phyloP scores from a whole-genome alignment of 2,329 filamentous ascomycete genomes.

The Drechslerella stenobrocha region DNA sequence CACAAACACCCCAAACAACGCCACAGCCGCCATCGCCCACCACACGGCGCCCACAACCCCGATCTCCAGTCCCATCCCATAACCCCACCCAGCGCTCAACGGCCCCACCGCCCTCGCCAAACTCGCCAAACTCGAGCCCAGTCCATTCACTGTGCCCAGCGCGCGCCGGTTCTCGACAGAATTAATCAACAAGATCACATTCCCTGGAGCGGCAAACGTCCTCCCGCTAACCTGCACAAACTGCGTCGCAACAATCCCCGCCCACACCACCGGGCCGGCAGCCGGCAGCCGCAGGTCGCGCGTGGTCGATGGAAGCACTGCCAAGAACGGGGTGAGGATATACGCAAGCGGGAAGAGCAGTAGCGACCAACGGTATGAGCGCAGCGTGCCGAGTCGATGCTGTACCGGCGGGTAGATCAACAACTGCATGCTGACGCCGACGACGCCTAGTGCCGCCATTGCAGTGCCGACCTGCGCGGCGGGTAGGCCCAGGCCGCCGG shows the following conservation, averaged over 20 bases:
- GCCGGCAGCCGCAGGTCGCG: conserved; percentile 59
- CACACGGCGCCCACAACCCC: conserved; percentile 60
- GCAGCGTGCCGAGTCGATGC: conserved; percentile 67
- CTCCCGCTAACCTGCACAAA: conserved; percentile 71
- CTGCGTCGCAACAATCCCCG: conserved; percentile 66
- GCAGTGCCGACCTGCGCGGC: conserved; percentile 73
- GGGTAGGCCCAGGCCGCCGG: conserved; percentile 73
- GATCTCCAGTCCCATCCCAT: conserved; percentile 58
- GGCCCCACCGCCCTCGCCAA: conserved; percentile 60
- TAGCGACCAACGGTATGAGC: conserved; percentile 69
- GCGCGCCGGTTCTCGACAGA: conserved; percentile 65
- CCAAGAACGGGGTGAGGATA: conserved; percentile 69
- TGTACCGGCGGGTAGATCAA: conserved; percentile 72
- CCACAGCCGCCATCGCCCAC: conserved; percentile 56
- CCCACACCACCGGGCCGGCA: conserved; percentile 66
- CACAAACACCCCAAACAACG: conserved; percentile 52
- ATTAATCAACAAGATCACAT: conserved; percentile 66
- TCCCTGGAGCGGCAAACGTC: conserved; percentile 68
- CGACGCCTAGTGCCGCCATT: conserved; percentile 73
- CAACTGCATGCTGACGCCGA: conserved; percentile 74
- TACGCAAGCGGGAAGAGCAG: conserved; percentile 73
- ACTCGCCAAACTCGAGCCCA: conserved; percentile 61
- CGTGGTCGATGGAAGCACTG: conserved; percentile 65
- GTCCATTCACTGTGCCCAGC: conserved; percentile 63
- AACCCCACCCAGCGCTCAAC: conserved; percentile 60